Evolutionary conservation across 176 grass and related monocot species (phyloP).

Genomic region (Poa pratensis): DNA sequence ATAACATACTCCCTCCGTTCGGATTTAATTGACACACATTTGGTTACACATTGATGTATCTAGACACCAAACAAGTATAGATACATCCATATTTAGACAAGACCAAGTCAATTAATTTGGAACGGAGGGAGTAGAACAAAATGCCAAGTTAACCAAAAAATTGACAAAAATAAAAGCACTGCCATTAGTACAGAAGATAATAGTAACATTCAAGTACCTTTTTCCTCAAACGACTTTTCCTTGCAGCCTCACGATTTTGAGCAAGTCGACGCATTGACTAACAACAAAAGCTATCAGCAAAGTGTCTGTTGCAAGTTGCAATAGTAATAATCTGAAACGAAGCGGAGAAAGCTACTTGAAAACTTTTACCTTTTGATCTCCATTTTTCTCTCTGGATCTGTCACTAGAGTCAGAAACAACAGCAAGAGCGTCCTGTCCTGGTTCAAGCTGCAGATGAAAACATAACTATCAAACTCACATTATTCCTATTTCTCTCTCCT

Average conservation of each 20-base stretch:
- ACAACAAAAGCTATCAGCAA: conserved; percentile 44
- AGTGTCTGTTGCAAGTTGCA: conserved; percentile 18
- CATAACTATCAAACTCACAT: conserved; percentile 38
- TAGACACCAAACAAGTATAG: too few species aligned
- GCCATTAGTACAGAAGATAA: conserved; percentile 22
- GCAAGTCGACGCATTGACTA: conserved; percentile 87
- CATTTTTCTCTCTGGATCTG: conserved; percentile 84
- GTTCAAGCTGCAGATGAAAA: conserved; percentile 65
- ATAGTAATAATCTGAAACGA: not conserved
- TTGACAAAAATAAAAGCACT: not conserved
- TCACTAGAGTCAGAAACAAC: conserved; percentile 84
- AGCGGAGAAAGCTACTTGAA: conserved; percentile 18
- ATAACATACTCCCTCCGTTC: not conserved
- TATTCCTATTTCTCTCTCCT: conserved; percentile 27
- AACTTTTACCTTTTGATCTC: conserved; percentile 77
- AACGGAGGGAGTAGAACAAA: not conserved
- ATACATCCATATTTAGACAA: too few species aligned
- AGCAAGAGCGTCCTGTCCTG: conserved; percentile 49
- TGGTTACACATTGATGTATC: too few species aligned
- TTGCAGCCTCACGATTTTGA: conserved; percentile 98
- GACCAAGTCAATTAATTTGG: too few species aligned
- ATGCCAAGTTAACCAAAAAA: not conserved
- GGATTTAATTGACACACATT: too few species aligned
- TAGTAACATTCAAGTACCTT: conserved; percentile 66
- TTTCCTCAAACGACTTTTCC: conserved; percentile 98